Percentiles rank a stretch among this genome's conserved stretches.
Evolutionary conservation across 2,329 filamentous ascomycete species (phyloP).

Genomic region (Neocatenulostroma microsporum): DNA sequence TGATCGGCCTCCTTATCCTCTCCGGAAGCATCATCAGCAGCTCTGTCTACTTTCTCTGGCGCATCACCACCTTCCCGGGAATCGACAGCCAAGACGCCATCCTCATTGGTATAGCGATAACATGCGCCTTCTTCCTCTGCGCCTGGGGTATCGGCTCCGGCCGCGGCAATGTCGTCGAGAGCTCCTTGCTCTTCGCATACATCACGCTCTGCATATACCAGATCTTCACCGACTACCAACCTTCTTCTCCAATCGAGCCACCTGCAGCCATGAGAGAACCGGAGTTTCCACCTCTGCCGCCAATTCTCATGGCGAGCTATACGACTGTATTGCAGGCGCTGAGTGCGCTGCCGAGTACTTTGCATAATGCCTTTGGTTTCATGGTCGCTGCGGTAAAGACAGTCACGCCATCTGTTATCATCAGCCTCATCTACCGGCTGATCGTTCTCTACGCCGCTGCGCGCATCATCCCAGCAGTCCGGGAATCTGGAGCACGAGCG

Average conservation of each 20-base stretch:
- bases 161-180: slow-evolving; percentile 89
- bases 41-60: slow-evolving; percentile 92
- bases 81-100: slow-evolving; percentile 88
- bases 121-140: slow-evolving; percentile 84
- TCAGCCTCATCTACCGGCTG: slow-evolving; percentile 86
- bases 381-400: slow-evolving; percentile 88
- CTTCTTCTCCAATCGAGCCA: slow-evolving; percentile 48
- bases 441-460: slow-evolving; percentile 94
- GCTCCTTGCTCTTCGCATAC: slow-evolving; percentile 90
- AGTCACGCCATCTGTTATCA: slow-evolving; percentile 91
- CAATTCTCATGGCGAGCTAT: slow-evolving; percentile 97
- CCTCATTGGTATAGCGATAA: slow-evolving; percentile 85
- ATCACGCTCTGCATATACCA: slow-evolving; percentile 98
- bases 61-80: slow-evolving; percentile 86
- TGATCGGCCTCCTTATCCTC: slow-evolving; percentile 81
- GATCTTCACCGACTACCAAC: slow-evolving; percentile 96
- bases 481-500: slow-evolving; percentile 74
- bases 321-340: slow-evolving; percentile 81
- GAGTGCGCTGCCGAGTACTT: slow-evolving; percentile 71
- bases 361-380: slow-evolving; percentile 77
- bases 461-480: slow-evolving; percentile 87
- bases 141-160: slow-evolving; percentile 92
- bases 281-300: slow-evolving; percentile 93
- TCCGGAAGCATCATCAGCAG: slow-evolving; percentile 89
- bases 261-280: slow-evolving; percentile 52